phyloP scores from a whole-genome alignment of 75 land plant genomes.

The Gnetum montanum region DNA sequence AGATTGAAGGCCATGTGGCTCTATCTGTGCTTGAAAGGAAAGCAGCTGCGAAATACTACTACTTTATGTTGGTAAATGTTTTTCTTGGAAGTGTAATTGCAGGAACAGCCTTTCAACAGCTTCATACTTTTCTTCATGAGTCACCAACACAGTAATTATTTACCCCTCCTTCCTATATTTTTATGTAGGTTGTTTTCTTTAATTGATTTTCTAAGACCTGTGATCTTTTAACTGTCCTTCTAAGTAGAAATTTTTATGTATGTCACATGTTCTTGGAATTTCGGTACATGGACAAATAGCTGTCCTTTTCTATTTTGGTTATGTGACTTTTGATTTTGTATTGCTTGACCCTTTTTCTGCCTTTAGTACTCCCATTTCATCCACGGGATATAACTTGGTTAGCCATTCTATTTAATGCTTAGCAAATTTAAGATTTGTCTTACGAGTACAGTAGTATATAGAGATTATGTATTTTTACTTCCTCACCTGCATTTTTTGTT shows the following conservation, averaged over 20 bases:
- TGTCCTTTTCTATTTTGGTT: background rate
- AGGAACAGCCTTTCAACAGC: conserved; percentile 65
- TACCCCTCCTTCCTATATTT: background rate
- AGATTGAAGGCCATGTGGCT: conserved; percentile 50
- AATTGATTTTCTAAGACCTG: no score
- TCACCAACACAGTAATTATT: conserved; percentile 37
- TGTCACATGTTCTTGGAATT: no score
- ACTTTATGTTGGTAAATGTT: conserved; percentile 58
- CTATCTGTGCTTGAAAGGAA: conserved; percentile 42
- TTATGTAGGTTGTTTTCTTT: background rate
- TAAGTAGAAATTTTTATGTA: no score
- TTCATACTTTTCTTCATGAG: conserved; percentile 37
- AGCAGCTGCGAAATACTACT: conserved; percentile 43
- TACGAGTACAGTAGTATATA: background rate
- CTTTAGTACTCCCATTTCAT: background rate
- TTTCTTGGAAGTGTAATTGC: conserved; percentile 57
- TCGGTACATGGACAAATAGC: no score
- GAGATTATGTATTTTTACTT: background rate
- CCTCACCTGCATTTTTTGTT: no score
- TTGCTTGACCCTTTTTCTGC: no score
- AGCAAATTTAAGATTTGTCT: no score
- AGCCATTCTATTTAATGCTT: background rate
- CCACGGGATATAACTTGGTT: background rate
- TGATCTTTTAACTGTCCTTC: background rate
- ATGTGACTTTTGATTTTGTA: no score